Conservation (phyloP, 2,329 filamentous ascomycete genomes). For the Aureobasidium sp. region DNA sequence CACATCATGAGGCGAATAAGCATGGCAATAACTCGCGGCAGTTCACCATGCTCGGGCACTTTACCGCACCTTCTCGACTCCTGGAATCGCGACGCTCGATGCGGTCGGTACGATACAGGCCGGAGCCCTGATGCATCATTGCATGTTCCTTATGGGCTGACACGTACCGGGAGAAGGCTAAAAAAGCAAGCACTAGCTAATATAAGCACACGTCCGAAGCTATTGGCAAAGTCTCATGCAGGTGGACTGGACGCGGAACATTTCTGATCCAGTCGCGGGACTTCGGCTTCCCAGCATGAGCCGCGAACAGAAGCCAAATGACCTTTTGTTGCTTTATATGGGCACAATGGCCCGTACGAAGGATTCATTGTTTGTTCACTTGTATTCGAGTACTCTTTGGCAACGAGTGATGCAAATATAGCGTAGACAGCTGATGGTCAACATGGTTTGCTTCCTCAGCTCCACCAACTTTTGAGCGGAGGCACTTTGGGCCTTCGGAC, state of each 20-base stretch:
- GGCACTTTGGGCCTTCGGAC: not conserved
- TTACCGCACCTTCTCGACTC: not conserved
- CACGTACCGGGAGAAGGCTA: not conserved
- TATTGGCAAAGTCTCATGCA: constrained; percentile 8
- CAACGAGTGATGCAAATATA: not conserved
- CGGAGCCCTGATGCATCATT: not conserved
- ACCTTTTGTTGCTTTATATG: not conserved
- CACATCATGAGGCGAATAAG: not conserved
- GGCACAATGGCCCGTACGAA: not conserved
- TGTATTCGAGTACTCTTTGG: not conserved
- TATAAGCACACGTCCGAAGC: constrained; percentile 9
- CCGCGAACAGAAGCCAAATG: not conserved
- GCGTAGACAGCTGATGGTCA: not conserved
- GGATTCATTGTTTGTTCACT: not conserved
- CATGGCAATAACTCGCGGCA: not conserved
- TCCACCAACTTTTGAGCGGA: not conserved
- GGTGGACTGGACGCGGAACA: not conserved
- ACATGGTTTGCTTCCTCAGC: not conserved
- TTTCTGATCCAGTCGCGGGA: not conserved
- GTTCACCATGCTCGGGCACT: not conserved
- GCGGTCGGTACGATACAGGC: not conserved
- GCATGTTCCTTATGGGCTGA: not conserved
- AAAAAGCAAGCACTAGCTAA: not conserved
- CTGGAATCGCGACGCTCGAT: not conserved
- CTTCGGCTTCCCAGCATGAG: not conserved